A percentile compares a stretch with the other conserved stretches of the same genome.
Conservation (phyloP, 305 asterid species). For the Fraxinus floribunda region DNA sequence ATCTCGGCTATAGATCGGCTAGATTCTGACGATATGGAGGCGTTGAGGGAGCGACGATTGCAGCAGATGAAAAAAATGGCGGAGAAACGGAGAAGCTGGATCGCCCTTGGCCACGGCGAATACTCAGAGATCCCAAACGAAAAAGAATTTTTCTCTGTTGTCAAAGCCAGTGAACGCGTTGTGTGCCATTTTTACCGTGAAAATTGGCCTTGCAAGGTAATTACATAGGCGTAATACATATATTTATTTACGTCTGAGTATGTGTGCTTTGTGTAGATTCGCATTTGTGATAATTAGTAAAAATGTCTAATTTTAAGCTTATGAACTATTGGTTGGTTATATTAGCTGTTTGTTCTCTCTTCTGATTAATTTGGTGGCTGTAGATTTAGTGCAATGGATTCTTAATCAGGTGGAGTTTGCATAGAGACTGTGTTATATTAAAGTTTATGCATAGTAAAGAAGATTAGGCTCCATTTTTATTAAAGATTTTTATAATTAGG, state of each 20-base stretch:
- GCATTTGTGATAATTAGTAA: neutral
- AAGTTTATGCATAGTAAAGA: neutral
- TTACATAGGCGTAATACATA: neutral
- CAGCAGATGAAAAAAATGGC: constrained; percentile 99
- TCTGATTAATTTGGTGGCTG: neutral
- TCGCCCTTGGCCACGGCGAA: constrained; percentile 89
- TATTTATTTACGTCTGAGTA: neutral
- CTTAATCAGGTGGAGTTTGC: neutral
- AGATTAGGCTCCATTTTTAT: neutral
- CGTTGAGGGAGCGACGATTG: constrained; percentile 80
- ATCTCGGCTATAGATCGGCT: constrained; percentile 75
- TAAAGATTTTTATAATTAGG: neutral
- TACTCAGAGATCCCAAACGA: constrained; percentile 82
- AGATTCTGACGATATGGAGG: constrained; percentile 85
- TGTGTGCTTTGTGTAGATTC: neutral
- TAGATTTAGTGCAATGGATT: neutral
- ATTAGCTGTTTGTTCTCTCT: neutral
- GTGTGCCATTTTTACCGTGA: constrained; percentile 98
- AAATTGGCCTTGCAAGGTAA: constrained; percentile 98
- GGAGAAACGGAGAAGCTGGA: constrained; percentile 75
- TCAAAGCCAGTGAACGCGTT: constrained; percentile 92
- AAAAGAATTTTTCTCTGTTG: constrained; percentile 66
- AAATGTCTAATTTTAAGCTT: neutral
- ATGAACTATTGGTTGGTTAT: neutral
- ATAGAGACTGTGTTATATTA: neutral